These are phyloP conservation scores for Kodamaea sp. DNA, from an alignment of 1,139 yeast genomes.

Conservation along the genomic window DNA sequence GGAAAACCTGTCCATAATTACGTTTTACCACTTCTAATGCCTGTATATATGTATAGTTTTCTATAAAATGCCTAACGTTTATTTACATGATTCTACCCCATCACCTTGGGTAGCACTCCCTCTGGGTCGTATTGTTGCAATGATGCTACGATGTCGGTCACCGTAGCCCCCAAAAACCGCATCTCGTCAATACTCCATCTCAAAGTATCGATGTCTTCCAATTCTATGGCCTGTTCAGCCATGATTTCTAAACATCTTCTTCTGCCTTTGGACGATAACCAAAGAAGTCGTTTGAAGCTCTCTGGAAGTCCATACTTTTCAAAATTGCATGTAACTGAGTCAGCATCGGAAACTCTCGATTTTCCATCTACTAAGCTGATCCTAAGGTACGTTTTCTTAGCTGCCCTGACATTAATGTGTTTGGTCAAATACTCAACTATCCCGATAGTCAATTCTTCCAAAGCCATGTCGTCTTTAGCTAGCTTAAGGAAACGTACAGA, in stretches of 20 bases:
- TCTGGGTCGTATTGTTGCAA: conserved; percentile 1
- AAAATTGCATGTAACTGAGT: conserved; percentile 13
- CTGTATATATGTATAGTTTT: conserved; percentile 11
- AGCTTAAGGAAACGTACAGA: conserved; percentile 14
- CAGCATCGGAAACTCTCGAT: conserved; percentile 4
- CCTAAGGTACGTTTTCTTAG: conserved; percentile 15
- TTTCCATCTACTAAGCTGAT: conserved; percentile 10
- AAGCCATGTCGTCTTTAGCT: conserved; percentile 13
- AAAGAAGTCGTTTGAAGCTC: conserved; percentile 15
- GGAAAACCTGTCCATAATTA: too few relatives aligned
- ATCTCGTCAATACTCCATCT: conserved; percentile 39
- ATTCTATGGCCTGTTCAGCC: conserved; percentile 22
- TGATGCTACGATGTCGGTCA: conserved; percentile 21
- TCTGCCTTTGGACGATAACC: conserved; percentile 14
- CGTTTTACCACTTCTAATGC: too few relatives aligned
- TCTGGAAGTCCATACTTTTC: conserved; percentile 16
- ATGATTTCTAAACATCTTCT: conserved; percentile 21
- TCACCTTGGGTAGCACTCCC: not conserved
- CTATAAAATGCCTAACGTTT: conserved; percentile 10
- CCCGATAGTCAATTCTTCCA: conserved; percentile 10
- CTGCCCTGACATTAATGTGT: conserved; percentile 14
- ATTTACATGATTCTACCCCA: conserved; percentile 6
- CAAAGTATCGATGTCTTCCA: conserved; percentile 24
- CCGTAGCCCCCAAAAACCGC: conserved; percentile 29
- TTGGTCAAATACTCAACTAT: conserved; percentile 11